phyloP scores from a whole-genome alignment of 495 filamentous ascomycete genomes.

The Podospora pseudopauciseta region DNA sequence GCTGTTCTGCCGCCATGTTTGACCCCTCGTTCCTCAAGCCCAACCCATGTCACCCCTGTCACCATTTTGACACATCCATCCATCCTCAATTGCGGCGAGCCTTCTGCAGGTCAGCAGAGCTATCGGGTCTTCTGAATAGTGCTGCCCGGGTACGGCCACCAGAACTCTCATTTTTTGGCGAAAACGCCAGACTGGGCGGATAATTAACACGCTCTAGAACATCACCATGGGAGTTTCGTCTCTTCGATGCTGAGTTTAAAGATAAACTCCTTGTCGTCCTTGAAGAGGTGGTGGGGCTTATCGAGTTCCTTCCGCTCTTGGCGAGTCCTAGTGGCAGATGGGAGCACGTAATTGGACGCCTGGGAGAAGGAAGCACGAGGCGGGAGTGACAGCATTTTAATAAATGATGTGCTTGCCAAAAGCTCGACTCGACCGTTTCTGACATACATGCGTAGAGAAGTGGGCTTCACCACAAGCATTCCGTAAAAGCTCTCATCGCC shows the following conservation, averaged over 20 bases:
- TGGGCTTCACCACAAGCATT: not conserved
- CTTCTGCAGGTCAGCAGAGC: not conserved
- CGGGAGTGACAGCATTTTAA: not conserved
- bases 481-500: not conserved
- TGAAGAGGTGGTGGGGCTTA: conserved; percentile 1
- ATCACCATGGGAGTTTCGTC: too few species aligned
- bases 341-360: conserved; percentile 5
- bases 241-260: not conserved
- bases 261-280: not conserved
- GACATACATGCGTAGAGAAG: not conserved
- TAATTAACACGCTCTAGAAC: too few species aligned
- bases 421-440: not conserved
- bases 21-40: conserved; percentile 6
- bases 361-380: not conserved
- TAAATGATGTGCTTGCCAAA: not conserved
- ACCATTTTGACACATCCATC: not conserved
- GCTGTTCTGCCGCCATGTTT: not conserved
- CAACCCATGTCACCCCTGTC: not conserved
- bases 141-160: not conserved
- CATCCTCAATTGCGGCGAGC: not conserved
- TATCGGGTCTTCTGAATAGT: not conserved
- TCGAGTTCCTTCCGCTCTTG: not conserved
- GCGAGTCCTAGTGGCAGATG: not conserved
- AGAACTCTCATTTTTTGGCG: not conserved
- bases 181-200: too few species aligned